phyloP scores from a whole-genome alignment of 805 yeast genomes.

The Saccharomycopsis javanensis region DNA sequence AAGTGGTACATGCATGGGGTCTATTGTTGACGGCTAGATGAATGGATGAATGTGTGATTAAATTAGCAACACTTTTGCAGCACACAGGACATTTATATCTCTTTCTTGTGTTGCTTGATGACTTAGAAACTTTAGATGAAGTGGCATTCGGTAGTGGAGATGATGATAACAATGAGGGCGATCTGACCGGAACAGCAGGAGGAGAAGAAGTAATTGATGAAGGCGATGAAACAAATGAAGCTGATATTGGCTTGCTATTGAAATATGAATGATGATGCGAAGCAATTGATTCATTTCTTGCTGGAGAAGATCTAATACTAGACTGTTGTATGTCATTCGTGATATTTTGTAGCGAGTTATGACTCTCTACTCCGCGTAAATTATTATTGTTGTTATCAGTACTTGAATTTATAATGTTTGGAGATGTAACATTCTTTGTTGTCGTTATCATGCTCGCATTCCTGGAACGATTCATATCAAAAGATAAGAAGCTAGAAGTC shows the following conservation, averaged over 20 bases:
- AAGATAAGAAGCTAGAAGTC: neutral
- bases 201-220: neutral
- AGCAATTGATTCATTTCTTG: neutral
- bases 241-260: neutral
- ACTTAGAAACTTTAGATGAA: conserved; percentile 1
- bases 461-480: neutral
- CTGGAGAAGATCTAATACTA: neutral
- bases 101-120: conserved; percentile 28
- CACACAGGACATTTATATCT: conserved; percentile 70
- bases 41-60: conserved; percentile 64
- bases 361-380: neutral
- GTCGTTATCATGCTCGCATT: neutral
- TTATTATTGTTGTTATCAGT: neutral
- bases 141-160: neutral
- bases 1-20: conserved; percentile 56
- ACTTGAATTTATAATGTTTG: neutral
- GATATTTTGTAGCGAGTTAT: neutral
- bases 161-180: neutral
- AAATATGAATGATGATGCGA: neutral
- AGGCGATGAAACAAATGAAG: neutral
- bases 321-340: neutral
- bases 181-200: neutral
- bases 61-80: conserved; percentile 50
- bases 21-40: conserved; percentile 48
- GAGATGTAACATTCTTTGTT: neutral